Evolutionary conservation across 768 basidiomycete genomes (phyloP), one percentile per base, ranked within the genome.

Genomic region (Mycena epipterygia): DNA sequence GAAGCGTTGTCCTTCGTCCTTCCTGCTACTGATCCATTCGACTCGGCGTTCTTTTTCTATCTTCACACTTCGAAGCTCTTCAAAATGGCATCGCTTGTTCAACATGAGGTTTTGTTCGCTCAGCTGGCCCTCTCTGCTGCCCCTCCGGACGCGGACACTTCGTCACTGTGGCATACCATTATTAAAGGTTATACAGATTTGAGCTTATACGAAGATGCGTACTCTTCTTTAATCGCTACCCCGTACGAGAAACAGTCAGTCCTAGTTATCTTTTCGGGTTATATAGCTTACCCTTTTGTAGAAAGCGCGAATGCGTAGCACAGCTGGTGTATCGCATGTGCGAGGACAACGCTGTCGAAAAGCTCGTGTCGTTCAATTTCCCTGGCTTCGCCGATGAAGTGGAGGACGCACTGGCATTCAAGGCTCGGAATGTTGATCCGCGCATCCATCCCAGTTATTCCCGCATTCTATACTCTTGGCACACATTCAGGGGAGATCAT

Each of bases 381-480:
- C 86, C 92, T 49, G 95, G 93, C 0, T 86, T 97, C 69, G 88
- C 91, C 48, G 90, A 92, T 60, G 95, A 97, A 77, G 93, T 99
- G 23, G 96, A 98, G 83, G 90, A 89, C 48, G 90, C 93, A 19
- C 84, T 99, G 46, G 88, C 93, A 23, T 98, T 97, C 85, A 97
- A 98, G 79, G 94, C 96, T 9, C 89, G 97, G 69, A 97, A 98
- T 79, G 92, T 92, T 21, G 95, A 99, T 82, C 96, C 97, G 56
- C 89, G 94, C 49, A 82, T 91, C 42, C 89, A 87, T 41, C 97
- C 97, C 0, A 91, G 90, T 77, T 99, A 97, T 83, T 91, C 95
- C 39, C 89, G 90, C 75, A 95, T 99, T 62, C 82, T 99, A n/a
- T 97, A 98, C 81, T 92, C 95, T 53, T 99, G 96, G 96, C 93